Base-by-base conservation (phyloP, 306 rosid genomes). In the Lupinus albus region DNA sequence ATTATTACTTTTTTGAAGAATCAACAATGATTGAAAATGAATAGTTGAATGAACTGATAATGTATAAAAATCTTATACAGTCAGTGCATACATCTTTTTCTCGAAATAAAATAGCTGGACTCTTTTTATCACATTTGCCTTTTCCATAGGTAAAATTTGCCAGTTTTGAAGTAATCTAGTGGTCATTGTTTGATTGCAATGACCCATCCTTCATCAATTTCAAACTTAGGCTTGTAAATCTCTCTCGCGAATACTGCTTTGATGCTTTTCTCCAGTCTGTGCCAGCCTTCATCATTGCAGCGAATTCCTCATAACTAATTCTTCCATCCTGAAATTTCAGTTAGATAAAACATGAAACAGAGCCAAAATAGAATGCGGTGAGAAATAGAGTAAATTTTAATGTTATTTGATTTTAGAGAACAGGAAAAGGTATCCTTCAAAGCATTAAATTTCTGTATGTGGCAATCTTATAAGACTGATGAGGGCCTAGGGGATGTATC, bases 211-310 rank as follows among this genome's bases (percentile, higher is more conserved):
- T 79, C 60, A 87, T 84, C 83, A 92, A 71, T 57, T 72, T 83
- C 70, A 82, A 32, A 78, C 95, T 92, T 17, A 92, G 82, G 73
- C 68, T 89, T 30, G 81, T 87, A 65, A 92, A 92, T 81, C 95
- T 85, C 56, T 92, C 97, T 63, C 97, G 84, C 5, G 97, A 92
- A 73, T 87, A 92, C 79, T 92, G 97, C 73, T 96, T 11, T 42
- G 47, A 11, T 49, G 94, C 97, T 68, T 91, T 91, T 83, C 96
- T 85, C 97, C 97, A 89, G 78, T 91, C 97, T 20, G 95, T 91
- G 39, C 97, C 95, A 1, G 96, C 85, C 77, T 89, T 91, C 97
- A 91, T 91, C 97, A 91, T 91, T 32, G 78, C 84, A 36, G 83
- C 91, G 82, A 91, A 91, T 66, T 91, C 97, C 55, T 82, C 90